Evolutionary conservation across 2,329 filamentous ascomycete species (phyloP), one percentile per base, ranked within the genome.

Genomic region (Graphilbum fragrans): DNA sequence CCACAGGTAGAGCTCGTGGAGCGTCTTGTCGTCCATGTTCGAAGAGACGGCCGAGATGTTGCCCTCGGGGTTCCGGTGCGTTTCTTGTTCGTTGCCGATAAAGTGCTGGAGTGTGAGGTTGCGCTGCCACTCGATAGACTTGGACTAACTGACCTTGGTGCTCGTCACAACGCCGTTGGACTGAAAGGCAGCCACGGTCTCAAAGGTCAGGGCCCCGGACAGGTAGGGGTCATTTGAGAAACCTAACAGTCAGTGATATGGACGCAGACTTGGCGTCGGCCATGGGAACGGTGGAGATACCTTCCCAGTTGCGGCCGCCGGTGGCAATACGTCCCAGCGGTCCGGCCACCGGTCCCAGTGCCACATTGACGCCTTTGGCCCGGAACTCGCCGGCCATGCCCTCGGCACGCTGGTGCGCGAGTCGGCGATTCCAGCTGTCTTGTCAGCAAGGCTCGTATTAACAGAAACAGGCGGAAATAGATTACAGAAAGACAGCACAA

Each of bases 301-400:
- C 64, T 47, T 69, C 66, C 65, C 77, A 83, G 46, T 79, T 80
- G 40, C 80, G 63, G 0, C 80, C 80, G 37, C 74, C 72, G 19
- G 66, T 62, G 1, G 75, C 72, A 37, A 78, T 65, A 3, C 77
- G 66, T 10, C 80, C 79, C 0, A 80, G 53, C 0, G 80, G 77
- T 0, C 78, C 77, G 44, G 85, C 77, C 0, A 84, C 84, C 3
- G 86, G 86, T 0, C 85, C 86, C 10, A 93, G 69, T 43, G 82
- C 72, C 14, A 92, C 70, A 14, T 48, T 82, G 25, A 86, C 76
- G 38, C 86, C 86, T 58, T 93, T 93, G 34, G 62, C 73, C 46
- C 70, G 73, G 55, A 84, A 83, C 58, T 94, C 86, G 43, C 69
- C 65, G 3, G 80, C 86, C 80, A 93, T 86, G 37, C 79, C 80